Conservation (phyloP, 805 yeast species). For the Sugiyamaella smithiae region DNA sequence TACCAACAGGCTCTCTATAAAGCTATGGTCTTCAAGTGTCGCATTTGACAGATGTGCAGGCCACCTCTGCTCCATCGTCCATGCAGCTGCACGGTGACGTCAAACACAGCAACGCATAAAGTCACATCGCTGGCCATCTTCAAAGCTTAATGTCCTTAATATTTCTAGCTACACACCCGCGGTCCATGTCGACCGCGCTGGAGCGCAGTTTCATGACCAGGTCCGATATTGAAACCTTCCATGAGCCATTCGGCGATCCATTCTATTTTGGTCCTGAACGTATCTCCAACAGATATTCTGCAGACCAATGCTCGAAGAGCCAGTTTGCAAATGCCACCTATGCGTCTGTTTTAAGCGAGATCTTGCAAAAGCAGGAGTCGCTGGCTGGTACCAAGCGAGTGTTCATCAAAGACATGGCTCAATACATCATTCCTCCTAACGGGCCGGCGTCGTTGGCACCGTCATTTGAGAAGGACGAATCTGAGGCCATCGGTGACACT, state of each 20-base stretch:
- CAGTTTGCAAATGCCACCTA: constrained; percentile 20
- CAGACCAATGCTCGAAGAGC: constrained; percentile 13
- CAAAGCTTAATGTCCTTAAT: constrained; percentile 13
- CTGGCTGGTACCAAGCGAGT: constrained; percentile 15
- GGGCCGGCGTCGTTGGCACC: constrained; percentile 14
- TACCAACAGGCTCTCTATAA: too few relatives aligned
- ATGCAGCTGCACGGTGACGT: too few relatives aligned
- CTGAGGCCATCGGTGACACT: neutral
- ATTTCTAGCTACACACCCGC: constrained; percentile 28
- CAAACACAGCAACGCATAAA: too few relatives aligned
- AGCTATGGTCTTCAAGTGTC: too few relatives aligned
- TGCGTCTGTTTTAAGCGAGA: constrained; percentile 18
- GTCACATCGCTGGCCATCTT: too few relatives aligned
- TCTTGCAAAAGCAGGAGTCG: constrained; percentile 6
- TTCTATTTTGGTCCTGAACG: constrained; percentile 29
- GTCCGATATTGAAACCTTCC: constrained; percentile 22
- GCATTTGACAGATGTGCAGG: too few relatives aligned
- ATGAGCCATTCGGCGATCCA: constrained; percentile 31
- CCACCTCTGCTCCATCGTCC: too few relatives aligned
- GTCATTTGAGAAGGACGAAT: constrained; percentile 8
- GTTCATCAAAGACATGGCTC: constrained; percentile 31
- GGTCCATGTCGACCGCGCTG: constrained; percentile 29
- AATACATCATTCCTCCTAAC: constrained; percentile 26
- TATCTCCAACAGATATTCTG: constrained; percentile 23
- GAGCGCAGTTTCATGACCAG: constrained; percentile 28